phyloP scores from a whole-genome alignment of 495 filamentous ascomycete species.

The Extremus antarcticus region DNA sequence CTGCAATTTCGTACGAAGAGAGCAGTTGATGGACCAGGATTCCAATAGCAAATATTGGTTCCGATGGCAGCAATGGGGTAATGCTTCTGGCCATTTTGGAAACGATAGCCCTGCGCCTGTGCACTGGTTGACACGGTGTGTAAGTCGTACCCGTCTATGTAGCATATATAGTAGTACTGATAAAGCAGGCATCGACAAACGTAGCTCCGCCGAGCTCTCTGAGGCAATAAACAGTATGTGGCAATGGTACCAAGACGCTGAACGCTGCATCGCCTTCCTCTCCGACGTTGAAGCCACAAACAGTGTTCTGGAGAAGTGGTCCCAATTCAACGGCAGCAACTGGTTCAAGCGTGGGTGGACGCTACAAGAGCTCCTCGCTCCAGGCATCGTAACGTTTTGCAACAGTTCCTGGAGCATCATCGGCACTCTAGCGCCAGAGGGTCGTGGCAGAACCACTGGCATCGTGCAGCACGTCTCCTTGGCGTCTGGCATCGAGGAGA shows the following conservation, averaged over 20 bases:
- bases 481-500: neutral
- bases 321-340: conserved; percentile 3
- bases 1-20: neutral
- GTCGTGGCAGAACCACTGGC: neutral
- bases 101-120: neutral
- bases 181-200: conserved; percentile 6
- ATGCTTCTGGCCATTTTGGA: neutral
- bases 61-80: too few species aligned
- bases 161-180: too few species aligned
- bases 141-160: too few species aligned
- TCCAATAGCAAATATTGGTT: neutral
- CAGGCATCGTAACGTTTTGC: neutral
- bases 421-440: neutral
- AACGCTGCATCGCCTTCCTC: conserved; percentile 4
- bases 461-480: neutral
- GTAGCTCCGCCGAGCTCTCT: conserved; percentile 5
- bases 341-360: conserved; percentile 15
- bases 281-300: neutral
- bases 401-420: neutral
- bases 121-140: neutral
- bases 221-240: conserved; percentile 12
- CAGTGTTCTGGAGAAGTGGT: neutral
- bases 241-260: conserved; percentile 6
- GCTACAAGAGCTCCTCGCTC: conserved; percentile 6
- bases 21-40: too few species aligned